Evolutionary conservation across 2,329 filamentous ascomycete genomes (phyloP).

Genomic region (Akanthomyces dipterigenus): DNA sequence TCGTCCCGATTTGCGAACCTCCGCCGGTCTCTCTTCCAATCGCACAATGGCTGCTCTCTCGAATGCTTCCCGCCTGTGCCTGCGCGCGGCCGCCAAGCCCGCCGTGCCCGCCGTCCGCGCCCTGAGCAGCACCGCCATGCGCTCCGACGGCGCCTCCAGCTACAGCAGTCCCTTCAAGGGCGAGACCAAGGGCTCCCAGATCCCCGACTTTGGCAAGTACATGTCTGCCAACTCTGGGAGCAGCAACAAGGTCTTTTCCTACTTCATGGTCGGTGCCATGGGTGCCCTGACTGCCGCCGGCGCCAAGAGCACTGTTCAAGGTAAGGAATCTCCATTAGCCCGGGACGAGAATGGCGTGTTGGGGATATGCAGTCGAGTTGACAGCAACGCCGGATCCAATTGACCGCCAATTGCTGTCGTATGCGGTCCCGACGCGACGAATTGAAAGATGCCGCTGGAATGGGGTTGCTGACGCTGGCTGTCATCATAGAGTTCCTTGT

Average conservation of each 20-base stretch:
- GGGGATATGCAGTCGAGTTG: background rate
- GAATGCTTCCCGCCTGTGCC: conserved; percentile 60
- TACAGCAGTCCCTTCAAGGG: conserved; percentile 62
- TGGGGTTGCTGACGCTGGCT: conserved; percentile 20
- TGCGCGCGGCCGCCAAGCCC: conserved; percentile 48
- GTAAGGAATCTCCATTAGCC: conserved; percentile 49
- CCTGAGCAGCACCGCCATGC: conserved; percentile 48
- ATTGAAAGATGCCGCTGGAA: conserved; percentile 2
- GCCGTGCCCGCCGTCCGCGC: conserved; percentile 41
- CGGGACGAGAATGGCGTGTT: background rate
- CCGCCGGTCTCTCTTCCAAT: background rate
- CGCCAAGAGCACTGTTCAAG: conserved; percentile 96
- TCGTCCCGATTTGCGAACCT: conserved; percentile 9
- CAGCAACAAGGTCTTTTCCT: conserved; percentile 82
- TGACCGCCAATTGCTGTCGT: background rate
- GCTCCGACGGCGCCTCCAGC: conserved; percentile 36
- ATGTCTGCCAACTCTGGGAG: conserved; percentile 56
- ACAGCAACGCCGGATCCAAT: background rate
- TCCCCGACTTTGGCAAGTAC: conserved; percentile 90
- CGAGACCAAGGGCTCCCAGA: conserved; percentile 53
- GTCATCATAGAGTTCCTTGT: conserved; percentile 78
- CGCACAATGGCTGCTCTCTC: conserved; percentile 59
- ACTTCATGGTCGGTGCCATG: conserved; percentile 98
- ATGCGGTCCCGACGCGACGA: background rate
- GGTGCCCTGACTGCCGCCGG: conserved; percentile 87